A percentile compares a stretch with the other conserved stretches of the same genome.
Evolutionary conservation across 2,329 filamentous ascomycete species (phyloP).

Genomic region (Didymella segeticola): DNA sequence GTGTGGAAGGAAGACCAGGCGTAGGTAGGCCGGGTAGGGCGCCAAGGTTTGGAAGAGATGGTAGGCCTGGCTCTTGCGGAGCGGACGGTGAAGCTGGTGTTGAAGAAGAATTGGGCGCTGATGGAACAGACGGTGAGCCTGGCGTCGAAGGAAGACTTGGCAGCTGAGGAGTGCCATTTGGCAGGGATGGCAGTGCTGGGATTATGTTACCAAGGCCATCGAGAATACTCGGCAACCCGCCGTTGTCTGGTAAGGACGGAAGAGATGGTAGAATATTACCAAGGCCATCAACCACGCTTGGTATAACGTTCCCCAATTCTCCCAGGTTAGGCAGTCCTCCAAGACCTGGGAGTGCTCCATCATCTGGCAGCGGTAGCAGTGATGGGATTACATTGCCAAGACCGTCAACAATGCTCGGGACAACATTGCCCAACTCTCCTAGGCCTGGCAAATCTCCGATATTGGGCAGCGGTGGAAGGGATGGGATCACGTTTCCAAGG

Average conservation of each 20-base stretch:
- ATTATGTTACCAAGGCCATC: background rate
- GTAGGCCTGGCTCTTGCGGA: background rate
- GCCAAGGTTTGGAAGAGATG: background rate
- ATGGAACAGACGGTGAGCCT: no score
- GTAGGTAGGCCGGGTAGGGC: background rate
- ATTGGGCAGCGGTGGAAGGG: background rate
- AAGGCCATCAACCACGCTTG: no score
- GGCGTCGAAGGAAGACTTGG: background rate
- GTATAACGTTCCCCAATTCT: no score
- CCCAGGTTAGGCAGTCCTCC: no score
- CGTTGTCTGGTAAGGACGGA: no score
- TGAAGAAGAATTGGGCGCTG: background rate
- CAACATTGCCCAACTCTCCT: background rate
- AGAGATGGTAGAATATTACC: no score
- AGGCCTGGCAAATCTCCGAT: background rate
- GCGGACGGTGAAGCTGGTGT: no score
- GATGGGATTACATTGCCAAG: background rate
- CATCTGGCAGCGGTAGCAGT: no score
- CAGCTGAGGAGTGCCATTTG: background rate
- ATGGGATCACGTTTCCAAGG: background rate
- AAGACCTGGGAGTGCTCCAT: no score
- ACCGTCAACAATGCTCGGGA: background rate
- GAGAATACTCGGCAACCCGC: no score
- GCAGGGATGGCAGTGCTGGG: background rate
- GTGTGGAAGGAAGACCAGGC: no score